Conservation (phyloP, 73 alveolate species). For the Uronychia binucleata region DNA sequence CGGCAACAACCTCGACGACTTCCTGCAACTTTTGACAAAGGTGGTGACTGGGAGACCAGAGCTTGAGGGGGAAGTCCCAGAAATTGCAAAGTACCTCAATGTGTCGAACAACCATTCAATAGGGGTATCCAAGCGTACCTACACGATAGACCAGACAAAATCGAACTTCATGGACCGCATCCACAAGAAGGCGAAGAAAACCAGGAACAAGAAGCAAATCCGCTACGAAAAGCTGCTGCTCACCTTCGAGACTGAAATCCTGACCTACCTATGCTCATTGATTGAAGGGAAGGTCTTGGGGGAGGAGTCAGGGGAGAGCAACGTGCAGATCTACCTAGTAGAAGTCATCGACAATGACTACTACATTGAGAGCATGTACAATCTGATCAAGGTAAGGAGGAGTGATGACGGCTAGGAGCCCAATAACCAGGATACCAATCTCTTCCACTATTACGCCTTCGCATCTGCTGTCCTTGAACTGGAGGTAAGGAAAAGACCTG, state of each 20-base stretch:
- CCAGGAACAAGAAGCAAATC: neutral
- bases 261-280: neutral
- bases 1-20: neutral
- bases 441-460: neutral
- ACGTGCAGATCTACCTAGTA: neutral
- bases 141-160: neutral
- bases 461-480: neutral
- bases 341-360: neutral
- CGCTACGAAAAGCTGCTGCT: neutral
- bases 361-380: neutral
- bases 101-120: neutral
- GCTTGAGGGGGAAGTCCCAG: neutral
- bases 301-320: constrained; percentile 1
- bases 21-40: neutral
- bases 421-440: neutral
- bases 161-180: neutral
- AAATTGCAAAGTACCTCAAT: too few species aligned
- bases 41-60: neutral
- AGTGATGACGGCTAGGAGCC: neutral
- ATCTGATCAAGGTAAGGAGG: neutral
- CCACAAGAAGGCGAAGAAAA: neutral
- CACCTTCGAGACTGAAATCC: neutral
- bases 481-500: neutral
- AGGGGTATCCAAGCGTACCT: neutral
- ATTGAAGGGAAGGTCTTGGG: neutral